A percentile compares a stretch with the other conserved stretches of the same genome.
Evolutionary conservation across 2,329 filamentous ascomycete species (phyloP).

Genomic region (Fusarium incarnatum): DNA sequence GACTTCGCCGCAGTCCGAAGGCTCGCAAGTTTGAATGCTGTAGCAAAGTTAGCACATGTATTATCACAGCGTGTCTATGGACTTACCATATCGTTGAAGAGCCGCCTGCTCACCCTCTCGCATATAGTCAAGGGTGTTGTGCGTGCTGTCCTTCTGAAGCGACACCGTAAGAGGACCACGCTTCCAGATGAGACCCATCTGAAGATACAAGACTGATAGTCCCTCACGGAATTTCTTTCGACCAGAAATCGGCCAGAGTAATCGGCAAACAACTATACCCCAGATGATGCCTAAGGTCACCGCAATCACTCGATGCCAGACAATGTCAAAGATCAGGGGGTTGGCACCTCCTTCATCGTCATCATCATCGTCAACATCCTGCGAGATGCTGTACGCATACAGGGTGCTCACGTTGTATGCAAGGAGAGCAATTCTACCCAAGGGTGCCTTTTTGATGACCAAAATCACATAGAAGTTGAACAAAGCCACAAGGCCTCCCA

Average conservation of each 20-base stretch:
- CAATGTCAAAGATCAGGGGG: constrained; percentile 89
- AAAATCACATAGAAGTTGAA: constrained; percentile 93
- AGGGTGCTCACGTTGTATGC: constrained; percentile 96
- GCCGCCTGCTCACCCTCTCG: constrained; percentile 88
- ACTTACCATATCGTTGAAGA: constrained; percentile 77
- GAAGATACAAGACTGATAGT: constrained; percentile 88
- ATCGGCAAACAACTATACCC: constrained; percentile 88
- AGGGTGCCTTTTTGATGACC: constrained; percentile 83
- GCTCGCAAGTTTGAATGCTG: constrained; percentile 76
- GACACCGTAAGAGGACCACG: constrained; percentile 86
- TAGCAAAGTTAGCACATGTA: background rate
- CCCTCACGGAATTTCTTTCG: constrained; percentile 89
- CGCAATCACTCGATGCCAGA: constrained; percentile 85
- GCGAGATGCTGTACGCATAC: constrained; percentile 91
- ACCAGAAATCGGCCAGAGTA: constrained; percentile 95
- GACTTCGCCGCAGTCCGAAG: constrained; percentile 79
- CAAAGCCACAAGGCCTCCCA: constrained; percentile 84
- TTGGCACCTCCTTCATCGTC: constrained; percentile 88
- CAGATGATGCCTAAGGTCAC: constrained; percentile 90
- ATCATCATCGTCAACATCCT: constrained; percentile 81
- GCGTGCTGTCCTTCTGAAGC: constrained; percentile 66
- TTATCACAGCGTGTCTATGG: background rate
- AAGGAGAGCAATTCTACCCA: constrained; percentile 92
- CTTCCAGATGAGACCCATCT: constrained; percentile 97
- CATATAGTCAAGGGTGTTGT: constrained; percentile 77